A percentile compares a stretch with the other conserved stretches of the same genome.
Evolutionary conservation across 352 stramenopile species (phyloP).

Genomic region (Paralagenidium karlingii): DNA sequence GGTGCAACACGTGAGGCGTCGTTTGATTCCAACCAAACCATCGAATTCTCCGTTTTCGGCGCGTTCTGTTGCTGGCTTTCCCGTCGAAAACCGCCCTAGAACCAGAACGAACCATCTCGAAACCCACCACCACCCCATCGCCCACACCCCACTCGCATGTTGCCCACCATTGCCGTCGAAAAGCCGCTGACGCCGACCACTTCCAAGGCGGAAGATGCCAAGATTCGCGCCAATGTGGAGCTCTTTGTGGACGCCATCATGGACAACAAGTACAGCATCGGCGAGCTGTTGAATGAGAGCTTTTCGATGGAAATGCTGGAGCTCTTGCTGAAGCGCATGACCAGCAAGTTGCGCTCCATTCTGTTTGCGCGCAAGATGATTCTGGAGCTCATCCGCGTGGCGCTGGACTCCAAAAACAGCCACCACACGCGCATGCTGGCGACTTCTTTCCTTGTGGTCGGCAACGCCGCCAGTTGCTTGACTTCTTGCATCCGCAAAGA

Average conservation of each 20-base stretch:
- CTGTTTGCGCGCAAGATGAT: slow-evolving; percentile 59
- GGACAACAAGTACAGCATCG: slow-evolving; percentile 40
- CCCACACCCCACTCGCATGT: too few relatives aligned
- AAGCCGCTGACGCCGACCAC: too few relatives aligned
- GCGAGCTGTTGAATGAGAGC: slow-evolving; percentile 61
- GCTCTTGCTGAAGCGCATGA: slow-evolving; percentile 81
- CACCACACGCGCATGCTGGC: slow-evolving; percentile 56
- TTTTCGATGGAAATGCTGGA: slow-evolving; percentile 79
- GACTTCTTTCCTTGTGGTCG: slow-evolving; percentile 67
- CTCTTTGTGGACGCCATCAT: slow-evolving; percentile 75
- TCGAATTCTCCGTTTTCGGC: too few relatives aligned
- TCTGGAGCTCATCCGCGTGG: slow-evolving; percentile 55
- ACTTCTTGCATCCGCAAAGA: slow-evolving; percentile 22
- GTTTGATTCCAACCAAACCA: too few relatives aligned
- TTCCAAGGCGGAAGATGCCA: slow-evolving; percentile 40
- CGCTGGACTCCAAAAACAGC: slow-evolving; percentile 33
- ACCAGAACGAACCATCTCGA: too few relatives aligned
- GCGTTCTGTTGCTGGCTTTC: too few relatives aligned
- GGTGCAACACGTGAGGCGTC: too few relatives aligned
- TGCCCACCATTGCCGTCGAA: too few relatives aligned
- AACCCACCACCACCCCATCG: too few relatives aligned
- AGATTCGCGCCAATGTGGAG: slow-evolving; percentile 60
- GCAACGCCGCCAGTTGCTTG: slow-evolving; percentile 39
- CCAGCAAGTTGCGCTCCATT: slow-evolving; percentile 50
- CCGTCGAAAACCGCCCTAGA: too few relatives aligned